Evolutionary conservation across 129 eudicot species (phyloP).

Genomic region (Artemisia tridentata): DNA sequence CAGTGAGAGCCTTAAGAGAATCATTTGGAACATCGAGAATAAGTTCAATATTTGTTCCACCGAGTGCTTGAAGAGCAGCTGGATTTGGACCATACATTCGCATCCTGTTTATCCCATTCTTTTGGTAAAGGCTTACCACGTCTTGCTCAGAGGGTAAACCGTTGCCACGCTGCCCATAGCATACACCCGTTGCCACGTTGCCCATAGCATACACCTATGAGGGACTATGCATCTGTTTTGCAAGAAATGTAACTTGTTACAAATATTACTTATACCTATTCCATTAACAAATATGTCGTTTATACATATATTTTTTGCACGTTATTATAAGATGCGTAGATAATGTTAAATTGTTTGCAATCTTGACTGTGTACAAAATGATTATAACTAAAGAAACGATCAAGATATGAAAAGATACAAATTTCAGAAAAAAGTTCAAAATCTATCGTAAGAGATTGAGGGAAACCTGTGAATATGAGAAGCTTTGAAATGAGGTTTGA

Average conservation of each 20-base stretch:
- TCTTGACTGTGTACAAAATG: no score
- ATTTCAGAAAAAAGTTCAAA: no score
- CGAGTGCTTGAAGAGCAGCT: conserved; percentile 22
- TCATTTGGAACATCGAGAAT: conserved; percentile 38
- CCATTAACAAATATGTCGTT: no score
- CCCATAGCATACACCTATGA: conserved; percentile 50
- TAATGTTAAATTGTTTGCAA: no score
- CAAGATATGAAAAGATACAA: no score
- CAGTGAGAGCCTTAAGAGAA: conserved; percentile 20
- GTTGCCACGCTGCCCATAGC: conserved; percentile 29
- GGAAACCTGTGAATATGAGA: conserved; percentile 11
- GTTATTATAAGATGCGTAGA: no score
- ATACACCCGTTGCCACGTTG: no score
- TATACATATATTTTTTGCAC: no score
- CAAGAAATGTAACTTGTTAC: not conserved
- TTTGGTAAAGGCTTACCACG: conserved; percentile 27
- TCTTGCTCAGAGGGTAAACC: conserved; percentile 38
- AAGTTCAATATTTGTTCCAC: conserved; percentile 35
- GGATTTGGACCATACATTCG: not conserved
- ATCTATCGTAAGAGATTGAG: not conserved
- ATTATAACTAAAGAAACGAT: no score
- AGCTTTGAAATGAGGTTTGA: not conserved
- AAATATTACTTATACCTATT: not conserved
- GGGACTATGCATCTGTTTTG: conserved; percentile 27
- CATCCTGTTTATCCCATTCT: conserved; percentile 21